Evolutionary conservation across 1,284 basidiomycete genomes (phyloP).

Genomic region (Sporisorium iseilematis-ciliati): DNA sequence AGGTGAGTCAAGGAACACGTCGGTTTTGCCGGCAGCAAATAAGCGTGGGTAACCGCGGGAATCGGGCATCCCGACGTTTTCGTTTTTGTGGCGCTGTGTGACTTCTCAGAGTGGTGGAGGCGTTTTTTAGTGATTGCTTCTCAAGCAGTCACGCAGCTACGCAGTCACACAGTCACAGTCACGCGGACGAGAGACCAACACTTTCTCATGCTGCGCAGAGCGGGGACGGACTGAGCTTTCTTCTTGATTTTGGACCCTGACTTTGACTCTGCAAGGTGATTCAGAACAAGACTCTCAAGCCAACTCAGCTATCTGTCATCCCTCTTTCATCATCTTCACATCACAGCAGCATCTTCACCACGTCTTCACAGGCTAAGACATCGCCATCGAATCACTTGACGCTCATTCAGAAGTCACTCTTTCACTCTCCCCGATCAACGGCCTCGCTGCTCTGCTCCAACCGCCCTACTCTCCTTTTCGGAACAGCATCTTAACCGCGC

Average conservation of each 20-base stretch:
- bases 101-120: constrained; percentile 2
- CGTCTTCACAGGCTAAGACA: background rate
- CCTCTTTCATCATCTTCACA: background rate
- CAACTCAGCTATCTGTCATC: constrained; percentile 1
- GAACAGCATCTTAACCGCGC: no score
- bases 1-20: no score
- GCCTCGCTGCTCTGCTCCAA: background rate
- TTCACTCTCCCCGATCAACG: background rate
- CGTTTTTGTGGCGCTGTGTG: constrained; percentile 1
- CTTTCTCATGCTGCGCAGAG: constrained; percentile 18
- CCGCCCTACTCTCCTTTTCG: background rate
- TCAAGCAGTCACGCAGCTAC: background rate
- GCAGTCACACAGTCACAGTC: no score
- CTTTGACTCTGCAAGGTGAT: constrained; percentile 1
- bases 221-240: constrained; percentile 10
- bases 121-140: background rate
- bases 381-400: background rate
- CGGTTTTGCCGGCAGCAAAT: no score
- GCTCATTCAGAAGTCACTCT: background rate
- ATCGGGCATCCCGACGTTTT: background rate
- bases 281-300: constrained; percentile 5
- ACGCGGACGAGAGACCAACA: constrained; percentile 20
- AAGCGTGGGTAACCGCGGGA: constrained; percentile 1
- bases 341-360: background rate
- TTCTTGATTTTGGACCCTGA: constrained; percentile 24